phyloP scores from a whole-genome alignment of 805 yeast genomes.

The Peterozyma xylosa region DNA sequence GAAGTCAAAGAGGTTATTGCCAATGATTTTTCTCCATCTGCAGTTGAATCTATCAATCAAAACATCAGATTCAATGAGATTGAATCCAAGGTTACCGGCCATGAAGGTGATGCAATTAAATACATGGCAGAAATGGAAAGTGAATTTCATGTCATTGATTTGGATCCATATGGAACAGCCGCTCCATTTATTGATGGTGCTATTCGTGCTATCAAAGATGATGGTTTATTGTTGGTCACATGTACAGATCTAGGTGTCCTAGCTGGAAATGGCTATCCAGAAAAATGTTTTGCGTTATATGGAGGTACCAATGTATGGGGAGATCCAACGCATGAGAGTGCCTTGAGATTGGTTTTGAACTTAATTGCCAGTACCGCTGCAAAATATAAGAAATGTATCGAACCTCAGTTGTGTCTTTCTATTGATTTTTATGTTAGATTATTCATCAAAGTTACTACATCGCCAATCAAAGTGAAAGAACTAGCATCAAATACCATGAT shows the following conservation, averaged over 20 bases:
- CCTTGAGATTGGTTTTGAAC: conserved; percentile 74
- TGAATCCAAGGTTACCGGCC: conserved; percentile 47
- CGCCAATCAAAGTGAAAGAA: conserved; percentile 78
- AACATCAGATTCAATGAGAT: conserved; percentile 67
- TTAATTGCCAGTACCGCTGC: conserved; percentile 81
- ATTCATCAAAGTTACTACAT: conserved; percentile 67
- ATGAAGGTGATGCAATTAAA: conserved; percentile 86
- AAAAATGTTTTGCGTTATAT: conserved; percentile 88
- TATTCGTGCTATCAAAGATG: conserved; percentile 72
- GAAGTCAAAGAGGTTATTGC: conserved; percentile 69
- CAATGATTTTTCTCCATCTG: conserved; percentile 80
- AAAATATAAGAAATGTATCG: conserved; percentile 77
- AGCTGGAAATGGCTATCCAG: conserved; percentile 96
- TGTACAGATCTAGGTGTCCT: conserved; percentile 95
- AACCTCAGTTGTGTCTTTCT: conserved; percentile 77
- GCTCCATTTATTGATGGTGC: conserved; percentile 94
- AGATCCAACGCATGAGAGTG: conserved; percentile 90
- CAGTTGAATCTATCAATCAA: conserved; percentile 71
- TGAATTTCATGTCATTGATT: conserved; percentile 77
- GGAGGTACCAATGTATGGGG: conserved; percentile 87
- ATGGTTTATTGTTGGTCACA: conserved; percentile 81
- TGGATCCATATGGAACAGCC: conserved; percentile 98
- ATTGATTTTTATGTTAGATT: conserved; percentile 91
- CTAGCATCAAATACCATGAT: conserved; percentile 71
- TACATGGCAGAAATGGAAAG: conserved; percentile 54